Percentiles rank a stretch among this genome's conserved stretches.
phyloP scores from a whole-genome alignment of 805 yeast species.

The Starmera caribaea region DNA sequence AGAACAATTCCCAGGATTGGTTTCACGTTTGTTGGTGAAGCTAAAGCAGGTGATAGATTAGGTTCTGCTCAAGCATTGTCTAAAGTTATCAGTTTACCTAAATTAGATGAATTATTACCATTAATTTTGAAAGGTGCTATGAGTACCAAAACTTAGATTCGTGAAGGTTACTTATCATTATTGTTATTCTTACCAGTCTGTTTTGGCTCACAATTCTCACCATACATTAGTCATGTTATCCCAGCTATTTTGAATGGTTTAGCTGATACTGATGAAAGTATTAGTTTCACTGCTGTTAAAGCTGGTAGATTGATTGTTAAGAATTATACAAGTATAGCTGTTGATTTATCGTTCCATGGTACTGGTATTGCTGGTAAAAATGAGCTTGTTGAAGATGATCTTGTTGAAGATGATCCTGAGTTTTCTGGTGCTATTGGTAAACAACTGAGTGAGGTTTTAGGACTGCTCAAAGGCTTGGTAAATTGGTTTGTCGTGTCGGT shows the following conservation, averaged over 20 bases:
- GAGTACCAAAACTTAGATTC: too few relatives aligned
- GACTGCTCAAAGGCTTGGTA: conserved; percentile 92
- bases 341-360: conserved; percentile 86
- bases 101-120: too few relatives aligned
- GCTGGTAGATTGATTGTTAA: conserved; percentile 88
- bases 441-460: conserved; percentile 68
- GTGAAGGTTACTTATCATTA: too few relatives aligned
- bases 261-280: conserved; percentile 81
- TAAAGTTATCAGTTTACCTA: too few relatives aligned
- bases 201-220: too few relatives aligned
- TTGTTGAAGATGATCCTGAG: conserved; percentile 40
- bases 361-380: conserved; percentile 79
- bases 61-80: too few relatives aligned
- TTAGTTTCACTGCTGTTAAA: conserved; percentile 82
- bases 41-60: conserved; percentile 80
- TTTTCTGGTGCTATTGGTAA: too few relatives aligned
- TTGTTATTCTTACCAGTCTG: too few relatives aligned
- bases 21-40: conserved; percentile 71
- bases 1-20: conserved; percentile 85
- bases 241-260: conserved; percentile 89
- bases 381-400: conserved; percentile 51
- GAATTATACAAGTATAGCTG: conserved; percentile 87
- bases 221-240: too few relatives aligned
- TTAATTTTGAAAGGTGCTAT: too few relatives aligned
- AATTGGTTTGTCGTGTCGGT: conserved; percentile 89